Evolutionary conservation across 2,329 filamentous ascomycete species (phyloP).

Genomic region (Aureobasidium sp.): DNA sequence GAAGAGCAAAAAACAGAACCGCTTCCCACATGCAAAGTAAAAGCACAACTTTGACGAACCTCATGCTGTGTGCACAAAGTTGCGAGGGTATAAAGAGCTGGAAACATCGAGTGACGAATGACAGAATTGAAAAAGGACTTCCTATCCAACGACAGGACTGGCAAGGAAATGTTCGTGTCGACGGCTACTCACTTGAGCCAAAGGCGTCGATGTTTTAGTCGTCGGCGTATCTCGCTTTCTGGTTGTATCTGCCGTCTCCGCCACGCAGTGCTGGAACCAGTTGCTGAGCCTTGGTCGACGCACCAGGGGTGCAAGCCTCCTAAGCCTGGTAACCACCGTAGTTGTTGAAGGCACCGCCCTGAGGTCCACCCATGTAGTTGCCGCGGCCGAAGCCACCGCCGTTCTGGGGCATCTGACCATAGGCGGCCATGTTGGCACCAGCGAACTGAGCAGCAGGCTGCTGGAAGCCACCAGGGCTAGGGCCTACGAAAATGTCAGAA

Average conservation of each 20-base stretch:
- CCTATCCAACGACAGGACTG: conserved; percentile 11
- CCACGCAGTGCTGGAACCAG: neutral
- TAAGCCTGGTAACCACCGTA: conserved; percentile 47
- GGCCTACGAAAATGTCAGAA: conserved; percentile 19
- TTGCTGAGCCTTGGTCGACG: neutral
- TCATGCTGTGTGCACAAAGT: conserved; percentile 6
- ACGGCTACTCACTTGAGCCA: conserved; percentile 11
- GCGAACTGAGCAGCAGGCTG: conserved; percentile 51
- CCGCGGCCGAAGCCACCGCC: conserved; percentile 80
- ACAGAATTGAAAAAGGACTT: conserved; percentile 2
- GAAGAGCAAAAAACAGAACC: conserved; percentile 7
- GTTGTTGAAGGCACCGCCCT: conserved; percentile 38
- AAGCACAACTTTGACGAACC: conserved; percentile 11
- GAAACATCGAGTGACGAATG: conserved; percentile 8
- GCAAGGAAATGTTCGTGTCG: conserved; percentile 8
- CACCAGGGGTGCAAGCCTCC: neutral
- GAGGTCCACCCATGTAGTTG: conserved; percentile 45
- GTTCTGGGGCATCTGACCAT: conserved; percentile 49
- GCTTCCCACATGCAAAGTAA: conserved; percentile 11
- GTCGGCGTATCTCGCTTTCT: neutral
- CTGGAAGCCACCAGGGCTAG: conserved; percentile 39
- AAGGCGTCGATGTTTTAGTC: conserved; percentile 3
- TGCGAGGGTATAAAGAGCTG: conserved; percentile 10
- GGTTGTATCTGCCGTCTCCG: neutral
- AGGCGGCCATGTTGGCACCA: conserved; percentile 47